A percentile compares a stretch with the other conserved stretches of the same genome.
phyloP scores from a whole-genome alignment of 2,329 filamentous ascomycete genomes.

The Colletotrichum endophyticum region DNA sequence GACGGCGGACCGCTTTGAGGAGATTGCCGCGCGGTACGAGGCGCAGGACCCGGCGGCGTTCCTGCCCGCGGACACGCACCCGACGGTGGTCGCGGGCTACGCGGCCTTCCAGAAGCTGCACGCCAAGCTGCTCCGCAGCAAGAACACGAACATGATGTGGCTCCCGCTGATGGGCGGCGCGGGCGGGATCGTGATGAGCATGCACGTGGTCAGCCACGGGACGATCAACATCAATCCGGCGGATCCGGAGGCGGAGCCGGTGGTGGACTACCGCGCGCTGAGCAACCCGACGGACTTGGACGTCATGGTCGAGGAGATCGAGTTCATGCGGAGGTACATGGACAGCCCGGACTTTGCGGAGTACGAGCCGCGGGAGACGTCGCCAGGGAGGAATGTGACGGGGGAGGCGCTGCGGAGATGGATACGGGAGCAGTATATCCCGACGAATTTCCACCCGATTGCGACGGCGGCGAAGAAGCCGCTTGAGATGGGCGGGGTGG shows the following conservation, averaged over 20 bases:
- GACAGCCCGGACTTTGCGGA: slow-evolving; percentile 10
- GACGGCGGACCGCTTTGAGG: slow-evolving; percentile 16
- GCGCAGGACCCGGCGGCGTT: slow-evolving; percentile 20
- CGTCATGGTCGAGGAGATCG: slow-evolving; percentile 25
- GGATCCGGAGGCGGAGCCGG: slow-evolving; percentile 20
- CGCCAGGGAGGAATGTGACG: slow-evolving; percentile 16
- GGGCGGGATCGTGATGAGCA: slow-evolving; percentile 25
- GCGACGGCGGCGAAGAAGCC: slow-evolving; percentile 26
- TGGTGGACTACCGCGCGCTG: slow-evolving; percentile 29
- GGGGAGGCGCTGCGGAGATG: slow-evolving; percentile 10
- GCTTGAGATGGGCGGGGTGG: slow-evolving; percentile 21
- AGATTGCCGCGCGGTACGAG: slow-evolving; percentile 18
- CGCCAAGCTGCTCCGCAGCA: slow-evolving; percentile 20
- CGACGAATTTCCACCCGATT: slow-evolving; percentile 25
- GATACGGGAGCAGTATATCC: slow-evolving; percentile 15
- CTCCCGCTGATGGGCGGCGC: slow-evolving; percentile 3
- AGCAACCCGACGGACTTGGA: slow-evolving; percentile 28
- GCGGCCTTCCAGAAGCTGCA: slow-evolving; percentile 42
- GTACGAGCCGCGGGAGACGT: slow-evolving; percentile 22
- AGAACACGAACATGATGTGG: slow-evolving; percentile 19
- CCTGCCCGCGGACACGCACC: slow-evolving; percentile 22
- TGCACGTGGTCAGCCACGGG: slow-evolving; percentile 26
- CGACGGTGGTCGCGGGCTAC: slow-evolving; percentile 28
- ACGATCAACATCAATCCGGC: slow-evolving; percentile 23
- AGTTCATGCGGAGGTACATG: slow-evolving; percentile 30